phyloP scores from a whole-genome alignment of 805 yeast species.

The Starmerella khaoyaiensis region DNA sequence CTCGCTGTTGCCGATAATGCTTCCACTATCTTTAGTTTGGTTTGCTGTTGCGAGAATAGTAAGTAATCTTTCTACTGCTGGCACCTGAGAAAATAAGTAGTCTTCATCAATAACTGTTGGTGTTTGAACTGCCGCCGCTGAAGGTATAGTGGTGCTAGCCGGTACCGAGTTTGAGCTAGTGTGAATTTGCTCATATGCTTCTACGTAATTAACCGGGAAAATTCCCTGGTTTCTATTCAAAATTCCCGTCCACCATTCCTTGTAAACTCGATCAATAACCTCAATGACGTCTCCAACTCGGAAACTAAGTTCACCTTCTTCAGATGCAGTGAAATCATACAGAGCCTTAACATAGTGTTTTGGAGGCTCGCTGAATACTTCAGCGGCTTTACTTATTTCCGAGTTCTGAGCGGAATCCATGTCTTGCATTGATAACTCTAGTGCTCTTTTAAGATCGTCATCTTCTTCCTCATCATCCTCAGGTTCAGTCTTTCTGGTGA shows the following conservation, averaged over 20 bases:
- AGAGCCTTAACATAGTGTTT: slow-evolving; percentile 60
- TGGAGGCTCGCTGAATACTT: neutral
- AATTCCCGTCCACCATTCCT: slow-evolving; percentile 95
- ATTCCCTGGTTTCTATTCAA: slow-evolving; percentile 71
- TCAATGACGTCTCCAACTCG: slow-evolving; percentile 76
- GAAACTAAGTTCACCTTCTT: slow-evolving; percentile 79
- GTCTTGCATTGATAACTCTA: slow-evolving; percentile 18
- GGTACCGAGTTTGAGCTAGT: neutral
- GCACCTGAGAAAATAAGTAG: slow-evolving; percentile 39
- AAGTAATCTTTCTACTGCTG: slow-evolving; percentile 57
- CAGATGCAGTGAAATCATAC: slow-evolving; percentile 65
- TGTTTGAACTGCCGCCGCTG: neutral
- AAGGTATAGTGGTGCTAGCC: neutral
- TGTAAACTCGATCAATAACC: slow-evolving; percentile 73
- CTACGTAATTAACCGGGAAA: slow-evolving; percentile 83
- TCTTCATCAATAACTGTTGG: slow-evolving; percentile 32
- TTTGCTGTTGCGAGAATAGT: slow-evolving; percentile 37
- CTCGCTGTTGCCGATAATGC: slow-evolving; percentile 44
- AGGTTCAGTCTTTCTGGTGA: neutral
- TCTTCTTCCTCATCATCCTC: slow-evolving; percentile 42
- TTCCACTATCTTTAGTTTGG: slow-evolving; percentile 23
- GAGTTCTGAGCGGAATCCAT: slow-evolving; percentile 3
- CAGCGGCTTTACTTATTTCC: slow-evolving; percentile 7
- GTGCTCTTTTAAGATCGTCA: slow-evolving; percentile 61
- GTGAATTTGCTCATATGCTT: slow-evolving; percentile 3